These are phyloP conservation scores for Dalbergia oliveri DNA, from an alignment of 306 rosid genomes.

Conservation along the genomic window DNA sequence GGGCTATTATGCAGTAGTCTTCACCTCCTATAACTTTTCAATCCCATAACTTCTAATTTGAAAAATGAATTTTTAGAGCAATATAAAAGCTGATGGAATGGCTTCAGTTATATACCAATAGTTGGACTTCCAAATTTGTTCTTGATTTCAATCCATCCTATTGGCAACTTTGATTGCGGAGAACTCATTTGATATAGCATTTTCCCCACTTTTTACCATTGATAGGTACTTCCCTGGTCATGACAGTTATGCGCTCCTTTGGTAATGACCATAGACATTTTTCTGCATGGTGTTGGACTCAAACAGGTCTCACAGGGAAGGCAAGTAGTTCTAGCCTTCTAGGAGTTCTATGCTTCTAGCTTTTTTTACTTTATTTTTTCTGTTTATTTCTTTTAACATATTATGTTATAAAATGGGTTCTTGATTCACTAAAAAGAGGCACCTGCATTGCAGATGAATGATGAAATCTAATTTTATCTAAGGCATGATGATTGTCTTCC, in stretches of 20 bases:
- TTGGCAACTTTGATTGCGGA: slow-evolving; percentile 25
- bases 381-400: slow-evolving; percentile 4
- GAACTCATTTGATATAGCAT: slow-evolving; percentile 40
- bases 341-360: not conserved
- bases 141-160: slow-evolving; percentile 17
- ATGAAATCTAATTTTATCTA: slow-evolving; percentile 3
- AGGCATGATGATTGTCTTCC: slow-evolving; percentile 9
- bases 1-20: slow-evolving; percentile 35
- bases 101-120: slow-evolving; percentile 12
- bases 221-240: slow-evolving; percentile 85
- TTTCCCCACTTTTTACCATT: not conserved
- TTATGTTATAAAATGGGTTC: not conserved
- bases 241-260: slow-evolving; percentile 89
- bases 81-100: slow-evolving; percentile 30
- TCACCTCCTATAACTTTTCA: slow-evolving; percentile 23
- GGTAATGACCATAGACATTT: slow-evolving; percentile 90
- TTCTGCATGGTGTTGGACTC: slow-evolving; percentile 83
- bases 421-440: slow-evolving; percentile 23
- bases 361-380: slow-evolving; percentile 1
- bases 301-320: slow-evolving; percentile 90
- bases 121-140: slow-evolving; percentile 22
- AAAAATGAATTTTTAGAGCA: slow-evolving; percentile 29
- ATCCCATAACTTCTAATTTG: slow-evolving; percentile 25
- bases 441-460: slow-evolving; percentile 1
- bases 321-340: slow-evolving; percentile 51